Evolutionary conservation across 371 early-diverging fungal species (phyloP), one percentile per base, ranked within the genome.

Genomic region (Apophysomyces elegans): DNA sequence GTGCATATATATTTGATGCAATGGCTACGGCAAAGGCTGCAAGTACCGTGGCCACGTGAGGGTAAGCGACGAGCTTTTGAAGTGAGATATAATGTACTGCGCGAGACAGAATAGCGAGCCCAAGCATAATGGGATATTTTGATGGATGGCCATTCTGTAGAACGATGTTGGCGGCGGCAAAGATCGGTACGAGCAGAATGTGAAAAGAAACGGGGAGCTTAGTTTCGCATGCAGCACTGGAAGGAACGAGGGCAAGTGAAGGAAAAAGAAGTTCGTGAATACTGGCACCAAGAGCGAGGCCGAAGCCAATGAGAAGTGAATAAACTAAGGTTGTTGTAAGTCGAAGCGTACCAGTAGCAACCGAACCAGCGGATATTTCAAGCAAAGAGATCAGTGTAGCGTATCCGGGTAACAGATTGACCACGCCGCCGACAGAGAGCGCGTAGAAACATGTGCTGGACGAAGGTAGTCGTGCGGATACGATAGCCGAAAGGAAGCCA

Each of bases 281-380:
- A 35, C 80, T 79, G 36, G 81, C 70, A 0, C 93, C 93, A 46
- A 92, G 83, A 1, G 87, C 83, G 58, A 93, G 74, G 7, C 92
- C 94, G 59, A 90, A 92, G 9, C 90, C 88, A 36, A 91, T 83
- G 45, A 91, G 65, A 44, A 92, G 79, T 2, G 93, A 90, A 9
- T 87, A 86, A 13, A 93, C 71, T 5, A 95, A 66, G 1, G 93
- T 87, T 59, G 89, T 86, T 47, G 89, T 88, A 5, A 91, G 70
- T 12, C 91, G 79, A 11, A 93, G 86, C 0, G 91, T 90, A 12
- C 94, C 94, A 2, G 91, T 86, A 37, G 91, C 87, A 66, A 92
- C 81, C 66, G 91, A 90, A 11, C 93, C 86, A 14, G 91, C 86
- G 3, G 89, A 82, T 7, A 94, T 81, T 68, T 94, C 94, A 18